Evolutionary conservation across 768 basidiomycete genomes (phyloP).

Genomic region (Russula abietina): DNA sequence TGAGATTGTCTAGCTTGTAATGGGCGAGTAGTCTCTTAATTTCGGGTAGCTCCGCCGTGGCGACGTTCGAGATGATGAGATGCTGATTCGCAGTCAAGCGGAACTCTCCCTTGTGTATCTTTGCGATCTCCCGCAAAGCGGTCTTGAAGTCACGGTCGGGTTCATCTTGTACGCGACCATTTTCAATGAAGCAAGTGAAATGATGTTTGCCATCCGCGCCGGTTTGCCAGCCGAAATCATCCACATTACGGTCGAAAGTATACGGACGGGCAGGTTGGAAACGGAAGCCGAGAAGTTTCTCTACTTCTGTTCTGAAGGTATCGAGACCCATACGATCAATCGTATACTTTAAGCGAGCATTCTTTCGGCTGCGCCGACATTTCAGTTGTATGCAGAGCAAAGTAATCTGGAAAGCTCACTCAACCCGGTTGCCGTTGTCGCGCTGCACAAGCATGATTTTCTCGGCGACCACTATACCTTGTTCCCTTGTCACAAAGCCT

Average conservation of each 20-base stretch:
- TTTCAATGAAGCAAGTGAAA: slow-evolving; percentile 93
- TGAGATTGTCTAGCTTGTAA: slow-evolving; percentile 87
- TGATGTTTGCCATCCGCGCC: slow-evolving; percentile 87
- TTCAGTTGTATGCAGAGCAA: background rate
- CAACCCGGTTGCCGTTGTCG: slow-evolving; percentile 90
- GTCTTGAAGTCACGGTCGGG: slow-evolving; percentile 88
- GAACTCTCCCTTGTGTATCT: slow-evolving; percentile 91
- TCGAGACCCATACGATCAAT: slow-evolving; percentile 92
- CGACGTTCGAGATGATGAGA: slow-evolving; percentile 78
- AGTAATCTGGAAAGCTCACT: slow-evolving; percentile 47
- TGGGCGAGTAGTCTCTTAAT: slow-evolving; percentile 76
- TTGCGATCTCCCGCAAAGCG: slow-evolving; percentile 87
- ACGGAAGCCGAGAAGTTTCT: slow-evolving; percentile 75
- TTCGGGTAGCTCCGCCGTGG: slow-evolving; percentile 58
- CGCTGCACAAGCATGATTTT: slow-evolving; percentile 90
- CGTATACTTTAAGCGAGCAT: slow-evolving; percentile 93
- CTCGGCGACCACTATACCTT: slow-evolving; percentile 83
- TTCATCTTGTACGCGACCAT: slow-evolving; percentile 95
- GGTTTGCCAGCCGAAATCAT: slow-evolving; percentile 90
- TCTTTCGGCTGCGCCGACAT: slow-evolving; percentile 40
- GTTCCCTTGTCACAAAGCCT: slow-evolving; percentile 87
- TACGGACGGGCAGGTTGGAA: slow-evolving; percentile 70
- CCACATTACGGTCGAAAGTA: slow-evolving; percentile 82
- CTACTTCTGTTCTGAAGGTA: slow-evolving; percentile 82
- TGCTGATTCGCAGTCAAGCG: slow-evolving; percentile 95